Percentiles rank a stretch among this genome's conserved stretches.
Evolutionary conservation across 805 yeast genomes (phyloP).

Genomic region (Candida rishiriensis): DNA sequence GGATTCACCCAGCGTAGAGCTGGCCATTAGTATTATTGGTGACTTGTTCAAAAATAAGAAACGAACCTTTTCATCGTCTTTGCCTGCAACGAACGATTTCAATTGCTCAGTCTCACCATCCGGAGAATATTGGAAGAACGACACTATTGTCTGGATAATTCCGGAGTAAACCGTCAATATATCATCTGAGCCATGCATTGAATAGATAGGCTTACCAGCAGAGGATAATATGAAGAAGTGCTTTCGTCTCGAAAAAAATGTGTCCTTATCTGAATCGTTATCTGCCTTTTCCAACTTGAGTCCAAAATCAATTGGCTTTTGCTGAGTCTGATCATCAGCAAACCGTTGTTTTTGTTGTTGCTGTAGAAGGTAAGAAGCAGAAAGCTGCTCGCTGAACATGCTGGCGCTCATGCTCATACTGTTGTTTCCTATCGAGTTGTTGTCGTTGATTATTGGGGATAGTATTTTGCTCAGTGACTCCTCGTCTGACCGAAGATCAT

Average conservation of each 20-base stretch:
- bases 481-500: not conserved
- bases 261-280: slow-evolving; percentile 21
- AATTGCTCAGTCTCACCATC: slow-evolving; percentile 33
- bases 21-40: slow-evolving; percentile 73
- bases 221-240: slow-evolving; percentile 75
- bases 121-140: slow-evolving; percentile 52
- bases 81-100: slow-evolving; percentile 47
- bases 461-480: slow-evolving; percentile 1
- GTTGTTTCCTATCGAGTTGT: slow-evolving; percentile 6
- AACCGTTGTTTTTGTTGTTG: slow-evolving; percentile 3
- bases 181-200: slow-evolving; percentile 70
- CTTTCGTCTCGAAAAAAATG: slow-evolving; percentile 40
- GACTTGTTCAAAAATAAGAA: slow-evolving; percentile 57
- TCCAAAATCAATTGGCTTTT: slow-evolving; percentile 15
- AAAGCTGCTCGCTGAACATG: slow-evolving; percentile 14
- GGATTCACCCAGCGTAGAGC: slow-evolving; percentile 53
- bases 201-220: slow-evolving; percentile 87
- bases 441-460: slow-evolving; percentile 7
- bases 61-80: slow-evolving; percentile 30
- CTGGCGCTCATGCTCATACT: slow-evolving; percentile 20
- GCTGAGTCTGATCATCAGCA: not conserved
- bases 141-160: slow-evolving; percentile 71
- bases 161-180: slow-evolving; percentile 70
- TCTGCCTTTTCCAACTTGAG: slow-evolving; percentile 25
- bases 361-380: slow-evolving; percentile 1